Evolutionary conservation across 1,284 basidiomycete genomes (phyloP), one percentile per base, ranked within the genome.

Genomic region (Fomes fomentarius): DNA sequence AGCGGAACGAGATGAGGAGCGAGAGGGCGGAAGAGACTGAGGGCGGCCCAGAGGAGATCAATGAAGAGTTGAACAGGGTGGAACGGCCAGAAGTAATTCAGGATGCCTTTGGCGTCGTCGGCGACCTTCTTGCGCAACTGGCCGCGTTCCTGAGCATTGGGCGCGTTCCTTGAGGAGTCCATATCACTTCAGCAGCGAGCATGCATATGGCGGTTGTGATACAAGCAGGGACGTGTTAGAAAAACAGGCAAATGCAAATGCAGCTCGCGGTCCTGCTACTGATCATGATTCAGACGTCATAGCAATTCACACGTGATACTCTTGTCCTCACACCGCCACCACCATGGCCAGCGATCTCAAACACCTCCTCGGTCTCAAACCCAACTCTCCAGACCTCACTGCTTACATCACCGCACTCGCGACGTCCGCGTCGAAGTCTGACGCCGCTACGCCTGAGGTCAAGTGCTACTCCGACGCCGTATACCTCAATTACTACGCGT

Each of bases 391-490:
- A 9, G 58, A 63, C n/a, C 63, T 90, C 21, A 40, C 68, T 3
- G 62, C 69, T 8, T 82, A 79, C 60, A 71, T 89, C 37, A 50
- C 69, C 4, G 62, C 68, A 2, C 69, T 88, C 4, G 61, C 72
- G 5, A 50, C 66, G 12, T 62, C 57, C 14, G 55, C 63, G 59
- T 50, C 62, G 54, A 50, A 52, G 34, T 44, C 52, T 50, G 54
- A 61, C 45, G 44, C 40, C 58, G 56, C 69, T 2, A 56, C 64
- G n/a, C 84, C 88, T 10, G 81, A 90, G 56, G 73, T 91, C 69
- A 93, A 92, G 68, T 74, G 84, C 0, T 96, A 93, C 70, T 69
- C 88, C 33, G 93, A 96, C 70, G 82, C 82, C 4, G 83, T 93
- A 55, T 97, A 94, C 74, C 82, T 90, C 74, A 95, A 93, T 71